Conservation (phyloP, 192 early-diverging fungal species). For the Pecoramyces ruminantium region DNA sequence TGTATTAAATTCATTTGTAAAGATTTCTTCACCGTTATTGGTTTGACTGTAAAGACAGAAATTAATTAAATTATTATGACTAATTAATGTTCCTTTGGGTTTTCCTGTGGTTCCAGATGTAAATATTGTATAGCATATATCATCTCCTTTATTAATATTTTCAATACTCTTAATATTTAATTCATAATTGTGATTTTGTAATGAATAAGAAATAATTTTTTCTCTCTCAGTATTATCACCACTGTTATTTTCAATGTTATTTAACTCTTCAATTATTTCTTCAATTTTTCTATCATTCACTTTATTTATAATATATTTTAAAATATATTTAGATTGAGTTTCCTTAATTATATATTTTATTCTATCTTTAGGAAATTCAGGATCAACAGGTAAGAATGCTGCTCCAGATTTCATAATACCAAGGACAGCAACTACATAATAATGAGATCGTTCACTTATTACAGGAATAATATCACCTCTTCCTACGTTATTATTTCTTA, state of each 20-base stretch:
- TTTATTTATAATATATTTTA: neutral
- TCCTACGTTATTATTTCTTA: neutral
- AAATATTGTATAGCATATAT: neutral
- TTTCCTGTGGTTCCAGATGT: constrained; percentile 14
- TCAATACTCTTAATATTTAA: neutral
- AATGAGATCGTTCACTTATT: neutral
- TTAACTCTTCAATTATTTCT: neutral
- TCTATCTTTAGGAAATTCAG: constrained; percentile 9
- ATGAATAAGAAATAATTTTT: neutral
- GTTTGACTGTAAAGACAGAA: neutral
- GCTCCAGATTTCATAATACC: constrained; percentile 14
- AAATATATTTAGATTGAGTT: neutral
- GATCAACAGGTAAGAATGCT: constrained; percentile 16
- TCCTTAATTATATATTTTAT: constrained; percentile 7
- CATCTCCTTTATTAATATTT: neutral
- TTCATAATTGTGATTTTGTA: neutral
- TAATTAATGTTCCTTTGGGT: constrained; percentile 9
- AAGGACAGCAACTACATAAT: constrained; percentile 2
- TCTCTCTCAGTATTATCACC: too few relatives aligned
- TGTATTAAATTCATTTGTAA: neutral
- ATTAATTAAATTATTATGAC: constrained; percentile 8
- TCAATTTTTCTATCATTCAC: neutral
- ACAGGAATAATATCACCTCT: neutral
- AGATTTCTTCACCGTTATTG: neutral
- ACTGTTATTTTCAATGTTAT: too few relatives aligned